phyloP scores from a whole-genome alignment of 1,284 basidiomycete genomes.

The Xanthoconium separans region DNA sequence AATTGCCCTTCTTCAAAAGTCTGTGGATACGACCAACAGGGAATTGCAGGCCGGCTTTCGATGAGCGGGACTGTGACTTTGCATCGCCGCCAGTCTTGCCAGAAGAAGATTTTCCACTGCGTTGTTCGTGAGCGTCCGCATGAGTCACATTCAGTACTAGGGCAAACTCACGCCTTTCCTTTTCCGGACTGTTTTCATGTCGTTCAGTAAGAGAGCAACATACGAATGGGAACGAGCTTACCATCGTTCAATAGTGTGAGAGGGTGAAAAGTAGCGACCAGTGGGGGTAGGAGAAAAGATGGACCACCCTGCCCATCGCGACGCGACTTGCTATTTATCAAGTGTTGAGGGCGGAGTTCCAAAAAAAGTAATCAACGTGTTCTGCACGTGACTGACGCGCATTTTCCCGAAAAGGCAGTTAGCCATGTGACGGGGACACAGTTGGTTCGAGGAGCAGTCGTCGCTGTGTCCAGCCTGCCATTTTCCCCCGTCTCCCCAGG shows the following conservation, averaged over 20 bases:
- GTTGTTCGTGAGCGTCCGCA: constrained; percentile 3
- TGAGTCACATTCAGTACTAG: neutral
- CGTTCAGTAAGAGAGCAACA: neutral
- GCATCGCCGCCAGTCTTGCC: constrained; percentile 52
- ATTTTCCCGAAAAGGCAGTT: constrained; percentile 17
- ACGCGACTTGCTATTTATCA: constrained; percentile 34
- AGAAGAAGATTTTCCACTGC: constrained; percentile 56
- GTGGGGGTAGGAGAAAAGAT: constrained; percentile 14
- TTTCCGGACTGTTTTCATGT: constrained; percentile 47
- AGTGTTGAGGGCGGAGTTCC: constrained; percentile 32
- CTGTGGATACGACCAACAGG: constrained; percentile 89
- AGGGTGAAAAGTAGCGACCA: neutral
- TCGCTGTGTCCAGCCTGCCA: constrained; percentile 4
- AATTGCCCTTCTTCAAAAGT: constrained; percentile 79
- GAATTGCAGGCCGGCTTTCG: constrained; percentile 80
- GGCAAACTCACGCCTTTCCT: constrained; percentile 46
- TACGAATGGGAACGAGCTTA: neutral
- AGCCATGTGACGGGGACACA: constrained; percentile 13
- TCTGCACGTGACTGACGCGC: constrained; percentile 35
- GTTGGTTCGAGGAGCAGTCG: constrained; percentile 16
- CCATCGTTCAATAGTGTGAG: constrained; percentile 21
- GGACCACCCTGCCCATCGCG: neutral
- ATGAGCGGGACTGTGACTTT: constrained; percentile 65
- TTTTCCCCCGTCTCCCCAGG: constrained; percentile 12
- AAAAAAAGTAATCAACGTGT: constrained; percentile 34